phyloP scores from a whole-genome alignment of 345 rosid genomes.

The Mallotus nudiflorus region DNA sequence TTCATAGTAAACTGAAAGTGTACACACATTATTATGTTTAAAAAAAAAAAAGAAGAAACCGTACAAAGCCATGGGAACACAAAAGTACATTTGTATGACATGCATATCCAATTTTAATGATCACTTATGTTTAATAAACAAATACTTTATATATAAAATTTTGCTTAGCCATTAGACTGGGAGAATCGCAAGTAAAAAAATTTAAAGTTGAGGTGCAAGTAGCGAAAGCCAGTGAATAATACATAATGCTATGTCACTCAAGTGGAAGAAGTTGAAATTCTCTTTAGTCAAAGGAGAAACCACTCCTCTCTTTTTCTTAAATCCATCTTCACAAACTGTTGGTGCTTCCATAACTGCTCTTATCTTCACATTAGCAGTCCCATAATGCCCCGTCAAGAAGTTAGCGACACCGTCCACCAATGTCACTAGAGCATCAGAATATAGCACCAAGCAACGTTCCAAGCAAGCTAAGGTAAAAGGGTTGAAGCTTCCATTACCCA shows the following conservation, averaged over 20 bases:
- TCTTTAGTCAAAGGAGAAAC: constrained; percentile 46
- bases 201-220: background rate
- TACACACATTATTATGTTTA: no score
- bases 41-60: no score
- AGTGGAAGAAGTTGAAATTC: constrained; percentile 47
- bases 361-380: constrained; percentile 36
- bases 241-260: constrained; percentile 54
- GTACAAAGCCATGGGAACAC: no score
- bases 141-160: no score
- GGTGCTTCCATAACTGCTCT: constrained; percentile 54
- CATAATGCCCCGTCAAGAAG: constrained; percentile 38
- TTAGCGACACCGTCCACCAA: constrained; percentile 45
- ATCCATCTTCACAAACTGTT: constrained; percentile 56
- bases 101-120: no score
- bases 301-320: constrained; percentile 38
- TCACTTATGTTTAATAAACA: no score
- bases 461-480: constrained; percentile 36
- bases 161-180: no score
- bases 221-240: constrained; percentile 27
- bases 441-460: constrained; percentile 50
- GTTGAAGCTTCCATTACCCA: constrained; percentile 30
- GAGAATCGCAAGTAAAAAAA: background rate
- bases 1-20: no score
- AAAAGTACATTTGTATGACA: no score
- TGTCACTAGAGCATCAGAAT: constrained; percentile 37